phyloP scores from a whole-genome alignment of 2,329 filamentous ascomycete genomes.

The Parafenestella ontariensis region DNA sequence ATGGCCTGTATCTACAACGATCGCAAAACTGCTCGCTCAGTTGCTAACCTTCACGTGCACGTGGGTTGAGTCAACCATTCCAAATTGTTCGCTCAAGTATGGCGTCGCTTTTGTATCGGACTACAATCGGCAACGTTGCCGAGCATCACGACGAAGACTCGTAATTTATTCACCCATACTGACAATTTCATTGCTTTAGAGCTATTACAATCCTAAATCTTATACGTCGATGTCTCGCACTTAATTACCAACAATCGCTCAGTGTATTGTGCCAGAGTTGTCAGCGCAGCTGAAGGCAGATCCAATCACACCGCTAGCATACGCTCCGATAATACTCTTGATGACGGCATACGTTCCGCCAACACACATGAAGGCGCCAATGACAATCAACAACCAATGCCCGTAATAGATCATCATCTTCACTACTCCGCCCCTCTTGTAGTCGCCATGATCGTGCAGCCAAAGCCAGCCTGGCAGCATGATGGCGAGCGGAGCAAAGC shows the following conservation, averaged over 20 bases:
- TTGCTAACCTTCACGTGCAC: no score
- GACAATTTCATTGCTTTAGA: not conserved
- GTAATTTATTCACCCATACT: not conserved
- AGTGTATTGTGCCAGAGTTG: constrained; percentile 15
- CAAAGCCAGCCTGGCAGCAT: constrained; percentile 58
- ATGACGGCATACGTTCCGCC: constrained; percentile 58
- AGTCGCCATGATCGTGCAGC: constrained; percentile 56
- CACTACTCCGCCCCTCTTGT: constrained; percentile 39
- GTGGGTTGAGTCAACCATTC: no score
- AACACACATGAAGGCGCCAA: constrained; percentile 56
- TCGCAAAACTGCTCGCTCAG: no score
- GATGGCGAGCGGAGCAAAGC: not conserved
- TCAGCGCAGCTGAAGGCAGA: constrained; percentile 26
- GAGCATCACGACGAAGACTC: no score
- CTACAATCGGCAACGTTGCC: no score
- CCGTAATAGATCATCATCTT: constrained; percentile 48
- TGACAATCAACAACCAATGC: constrained; percentile 50
- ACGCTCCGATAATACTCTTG: constrained; percentile 58
- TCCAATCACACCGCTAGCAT: constrained; percentile 55
- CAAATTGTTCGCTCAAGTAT: no score
- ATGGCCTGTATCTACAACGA: no score
- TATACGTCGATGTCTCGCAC: no score
- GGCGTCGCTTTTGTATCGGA: no score
- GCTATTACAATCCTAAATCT: no score
- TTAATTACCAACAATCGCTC: not conserved